Conservation (phyloP, 371 early-diverging fungal species). For the Mortierella sp. region DNA sequence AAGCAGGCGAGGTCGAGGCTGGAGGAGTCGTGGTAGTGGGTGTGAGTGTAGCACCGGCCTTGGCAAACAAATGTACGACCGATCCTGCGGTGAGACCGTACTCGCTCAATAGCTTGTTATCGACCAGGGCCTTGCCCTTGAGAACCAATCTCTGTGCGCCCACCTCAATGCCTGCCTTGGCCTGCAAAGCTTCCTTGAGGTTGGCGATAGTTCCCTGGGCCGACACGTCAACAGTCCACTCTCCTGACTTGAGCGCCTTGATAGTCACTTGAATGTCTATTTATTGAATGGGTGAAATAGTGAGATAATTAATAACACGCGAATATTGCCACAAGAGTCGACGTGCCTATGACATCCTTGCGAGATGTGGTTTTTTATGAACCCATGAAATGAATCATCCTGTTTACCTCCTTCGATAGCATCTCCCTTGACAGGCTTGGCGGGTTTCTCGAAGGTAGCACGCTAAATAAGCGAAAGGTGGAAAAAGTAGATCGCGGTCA, state of each 20-base stretch:
- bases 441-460: conserved; percentile 51
- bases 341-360: background rate
- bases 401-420: conserved; percentile 41
- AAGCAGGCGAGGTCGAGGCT: background rate
- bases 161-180: conserved; percentile 40
- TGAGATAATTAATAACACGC: background rate
- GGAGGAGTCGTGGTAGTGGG: conserved; percentile 21
- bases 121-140: conserved; percentile 74
- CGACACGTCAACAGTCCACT: conserved; percentile 48
- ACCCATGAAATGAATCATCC: background rate
- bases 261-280: conserved; percentile 54
- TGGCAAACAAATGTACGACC: conserved; percentile 68
- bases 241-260: conserved; percentile 58
- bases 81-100: conserved; percentile 63
- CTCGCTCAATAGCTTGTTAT: conserved; percentile 67
- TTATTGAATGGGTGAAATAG: background rate
- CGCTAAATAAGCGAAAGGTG: conserved; percentile 18
- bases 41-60: conserved; percentile 59
- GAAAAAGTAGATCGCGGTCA: background rate
- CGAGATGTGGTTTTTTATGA: background rate
- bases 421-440: conserved; percentile 32
- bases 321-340: background rate
- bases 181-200: conserved; percentile 41
- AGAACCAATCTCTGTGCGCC: conserved; percentile 68
- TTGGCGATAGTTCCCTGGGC: conserved; percentile 47